phyloP scores from a whole-genome alignment of 108 stramenopile genomes.

The Cyclotella sp. region DNA sequence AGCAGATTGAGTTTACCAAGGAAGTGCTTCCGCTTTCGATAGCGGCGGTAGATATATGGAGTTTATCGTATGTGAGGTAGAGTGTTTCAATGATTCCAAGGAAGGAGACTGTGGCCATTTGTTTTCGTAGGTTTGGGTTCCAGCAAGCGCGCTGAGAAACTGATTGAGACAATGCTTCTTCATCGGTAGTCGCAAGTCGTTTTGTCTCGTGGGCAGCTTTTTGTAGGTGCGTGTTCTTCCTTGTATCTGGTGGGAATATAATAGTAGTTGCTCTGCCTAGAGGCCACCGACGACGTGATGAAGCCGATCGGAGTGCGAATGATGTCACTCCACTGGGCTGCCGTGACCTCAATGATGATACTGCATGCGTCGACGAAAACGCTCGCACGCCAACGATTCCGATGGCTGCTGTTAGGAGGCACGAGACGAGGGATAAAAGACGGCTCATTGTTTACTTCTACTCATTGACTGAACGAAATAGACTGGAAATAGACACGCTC shows the following conservation, averaged over 20 bases:
- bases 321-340: too few species aligned
- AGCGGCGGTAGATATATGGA: constrained; percentile 15
- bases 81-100: constrained; percentile 77
- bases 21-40: constrained; percentile 6
- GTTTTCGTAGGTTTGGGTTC: constrained; percentile 66
- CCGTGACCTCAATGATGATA: too few species aligned
- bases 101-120: constrained; percentile 64
- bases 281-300: neutral
- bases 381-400: neutral
- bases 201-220: too few species aligned
- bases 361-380: too few species aligned
- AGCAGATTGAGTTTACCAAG: constrained; percentile 35
- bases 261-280: neutral
- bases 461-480: too few species aligned
- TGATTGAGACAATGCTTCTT: too few species aligned
- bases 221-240: too few species aligned
- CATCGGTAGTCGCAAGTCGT: too few species aligned
- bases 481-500: too few species aligned
- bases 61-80: constrained; percentile 75
- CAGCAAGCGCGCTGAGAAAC: constrained; percentile 35
- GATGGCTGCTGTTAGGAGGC: neutral
- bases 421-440: neutral
- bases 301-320: too few species aligned
- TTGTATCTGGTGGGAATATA: neutral
- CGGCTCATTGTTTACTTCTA: neutral